Base-by-base conservation (phyloP, 345 rosid species). In the Odontarrhena argentea region DNA sequence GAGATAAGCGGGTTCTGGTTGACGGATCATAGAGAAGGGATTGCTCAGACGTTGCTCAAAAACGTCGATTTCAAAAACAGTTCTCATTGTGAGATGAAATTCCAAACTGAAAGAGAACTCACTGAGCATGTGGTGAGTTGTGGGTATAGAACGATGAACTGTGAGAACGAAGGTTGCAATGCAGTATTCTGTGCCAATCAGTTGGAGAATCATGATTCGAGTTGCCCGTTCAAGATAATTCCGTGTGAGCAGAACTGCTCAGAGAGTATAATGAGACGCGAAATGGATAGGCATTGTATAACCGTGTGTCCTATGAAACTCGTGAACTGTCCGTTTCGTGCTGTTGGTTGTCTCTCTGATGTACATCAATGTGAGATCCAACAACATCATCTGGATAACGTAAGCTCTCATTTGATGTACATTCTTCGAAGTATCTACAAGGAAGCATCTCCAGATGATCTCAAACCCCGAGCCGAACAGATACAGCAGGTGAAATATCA, bases 241-340 rank as follows among this genome's bases (percentile, higher is more conserved):
- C 89, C 74, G 1, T 94, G 97, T 10, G 99, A 91, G 68, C 99
- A 90, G 60, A 80, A 79, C 35, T 91, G 99, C 71, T 70, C 84
- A 1, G 82, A 76, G 22, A 55, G 60, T 63, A 74, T 90, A 56
- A 82, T 88, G 95, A 82, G 97, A 68, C 92, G 86, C 0, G 92
- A 82, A 14, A 90, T 90, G 99, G 97, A 90, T 70, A 71, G 88
- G 66, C 99, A 90, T 71, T 90, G 99, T 74, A 87, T 94, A 26
- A 94, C 97, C 3, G 78, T 80, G 9, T 93, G 97, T 73, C 85
- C 84, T 7, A 87, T 90, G 97, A 94, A 88, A 84, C 87, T 79
- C 57, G 86, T 81, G 30, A 88, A 81, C 56, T 94, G 99, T 74
- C 87, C 94, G 41, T 90, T 94, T 74, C 88, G 74, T 69, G 67